Evolutionary conservation across 257 asterid genomes (phyloP).

Genomic region (Rubia yunnanensis): DNA sequence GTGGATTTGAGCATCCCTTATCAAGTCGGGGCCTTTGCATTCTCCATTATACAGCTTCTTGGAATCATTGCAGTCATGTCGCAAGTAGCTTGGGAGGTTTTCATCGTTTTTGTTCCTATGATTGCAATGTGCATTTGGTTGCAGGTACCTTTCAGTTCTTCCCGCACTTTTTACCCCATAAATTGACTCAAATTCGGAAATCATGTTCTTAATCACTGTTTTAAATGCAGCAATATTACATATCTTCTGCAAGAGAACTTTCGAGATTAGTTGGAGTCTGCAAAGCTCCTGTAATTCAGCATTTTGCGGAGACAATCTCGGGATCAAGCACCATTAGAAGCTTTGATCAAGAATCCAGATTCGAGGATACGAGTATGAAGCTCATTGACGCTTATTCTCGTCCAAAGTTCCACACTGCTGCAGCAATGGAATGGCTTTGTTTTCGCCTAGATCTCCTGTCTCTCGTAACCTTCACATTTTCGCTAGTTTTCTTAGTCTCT

Average conservation of each 20-base stretch:
- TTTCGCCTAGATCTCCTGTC: constrained; percentile 71
- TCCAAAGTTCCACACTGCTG: constrained; percentile 62
- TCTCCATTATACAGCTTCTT: constrained; percentile 56
- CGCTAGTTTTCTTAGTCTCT: constrained; percentile 55
- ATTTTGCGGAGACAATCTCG: constrained; percentile 78
- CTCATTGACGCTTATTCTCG: constrained; percentile 74
- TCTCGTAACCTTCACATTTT: constrained; percentile 53
- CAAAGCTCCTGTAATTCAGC: constrained; percentile 90
- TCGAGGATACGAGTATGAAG: constrained; percentile 56
- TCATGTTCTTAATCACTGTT: constrained; percentile 1
- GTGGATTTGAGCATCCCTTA: constrained; percentile 56
- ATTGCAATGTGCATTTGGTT: constrained; percentile 57
- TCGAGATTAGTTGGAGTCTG: constrained; percentile 72
- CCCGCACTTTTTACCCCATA: background rate
- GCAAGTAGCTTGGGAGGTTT: constrained; percentile 82
- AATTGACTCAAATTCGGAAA: background rate
- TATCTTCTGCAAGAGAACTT: constrained; percentile 79
- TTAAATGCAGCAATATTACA: constrained; percentile 55
- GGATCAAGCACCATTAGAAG: constrained; percentile 84
- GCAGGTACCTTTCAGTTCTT: constrained; percentile 39
- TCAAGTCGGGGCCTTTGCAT: constrained; percentile 47
- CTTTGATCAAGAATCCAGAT: constrained; percentile 65
- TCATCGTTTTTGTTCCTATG: constrained; percentile 64
- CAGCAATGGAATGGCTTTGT: constrained; percentile 96
- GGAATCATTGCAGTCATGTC: constrained; percentile 82